Evolutionary conservation across 1,284 basidiomycete genomes (phyloP), one percentile per base, ranked within the genome.

Genomic region (Rhodotorula sp.): DNA sequence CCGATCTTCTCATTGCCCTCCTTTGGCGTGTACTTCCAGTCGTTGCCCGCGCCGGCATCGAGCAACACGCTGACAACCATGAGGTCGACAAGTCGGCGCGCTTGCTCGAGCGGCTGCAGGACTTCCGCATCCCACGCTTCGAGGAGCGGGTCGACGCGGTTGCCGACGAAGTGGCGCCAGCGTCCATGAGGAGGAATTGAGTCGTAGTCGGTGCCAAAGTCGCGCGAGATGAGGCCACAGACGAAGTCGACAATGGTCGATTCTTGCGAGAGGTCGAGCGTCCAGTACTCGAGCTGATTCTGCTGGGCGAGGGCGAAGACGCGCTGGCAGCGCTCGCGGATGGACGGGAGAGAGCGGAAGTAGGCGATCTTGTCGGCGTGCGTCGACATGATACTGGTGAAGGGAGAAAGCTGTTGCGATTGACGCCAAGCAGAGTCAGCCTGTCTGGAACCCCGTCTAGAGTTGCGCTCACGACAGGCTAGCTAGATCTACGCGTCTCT

Each of bases 1-100:
- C 85, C 84, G 78, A 91, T 94, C 14, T 82, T 84, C 78, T 86
- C 82, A 0, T 86, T 87, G 0, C 70, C 77, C 25, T 76, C 66
- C 16, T 83, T 81, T 76, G 96, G 93, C 17, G 83, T 85, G 81
- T 91, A 97, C 21, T 82, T 82, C 95, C 95, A 97, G 23, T 82
- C 81, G 73, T 88, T 89, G 1, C 95, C 95, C 0, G 94, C 95
- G 1, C 94, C 95, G 0, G 95, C 95, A 77, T 97, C 95, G 60
- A 97, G 88, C 25, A 97, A 85, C 9, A 97, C 95, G 9, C 92
- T 93, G 25, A 96, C 92, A 70, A 97, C 85, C 83, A 95, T 96
- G 46, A 97, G 86, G 82, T 98, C 95, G 77, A 97, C 85, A 27
- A 93, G 85, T 2, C 92, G 85, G 64, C 88, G 87, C 63, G 88